Evolutionary conservation across 2,329 filamentous ascomycete species (phyloP), one percentile per base, ranked within the genome.

Genomic region (Setomelanomma holmii): DNA sequence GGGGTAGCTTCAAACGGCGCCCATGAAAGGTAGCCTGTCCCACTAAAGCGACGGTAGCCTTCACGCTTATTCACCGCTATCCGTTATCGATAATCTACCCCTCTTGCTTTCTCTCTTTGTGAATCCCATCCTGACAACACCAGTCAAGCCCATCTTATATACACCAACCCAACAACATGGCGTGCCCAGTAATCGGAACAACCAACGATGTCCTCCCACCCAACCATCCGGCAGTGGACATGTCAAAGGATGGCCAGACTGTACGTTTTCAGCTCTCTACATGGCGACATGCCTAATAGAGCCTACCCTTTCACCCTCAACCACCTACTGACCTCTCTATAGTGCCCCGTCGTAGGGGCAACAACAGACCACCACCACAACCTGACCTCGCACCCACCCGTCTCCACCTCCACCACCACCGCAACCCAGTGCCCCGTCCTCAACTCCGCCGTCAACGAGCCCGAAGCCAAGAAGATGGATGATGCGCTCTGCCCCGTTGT

Each of bases 271-370:
- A 16, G n/a, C 41, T 8, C 5, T 10, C n/a, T n/a, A n/a, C n/a
- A n/a, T n/a, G n/a, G n/a, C 3, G 17, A 8, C 16, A n/a, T 24
- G 8, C 23, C 6, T 22, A 5, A 3, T 22, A 44, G 55, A 35
- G 47, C 55, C 34, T 8, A 38, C 33, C 11, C 34, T n/a, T 36
- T 17, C 34, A 36, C 34, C 34, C 34, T 36, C 34, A n/a, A 10
- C 11, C 16, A 36, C 16, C 27, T 14, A 16, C 34, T 36, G 6
- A 36, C 34, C 12, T n/a, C 11, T n/a, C 11, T 10, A 36, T 67
- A 75, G 58, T 79, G 77, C 69, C 77, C 77, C 0, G 66, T 79
- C 5, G 77, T 78, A 49, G 78, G 78, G 58, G 78, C 78, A 39
- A 78, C 71, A 36, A 76, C 77, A 45, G 71, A 73, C 49, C 77